A percentile compares a stretch with the other conserved stretches of the same genome.
phyloP scores from a whole-genome alignment of 73 alveolate species.

The Blepharisma stoltei region DNA sequence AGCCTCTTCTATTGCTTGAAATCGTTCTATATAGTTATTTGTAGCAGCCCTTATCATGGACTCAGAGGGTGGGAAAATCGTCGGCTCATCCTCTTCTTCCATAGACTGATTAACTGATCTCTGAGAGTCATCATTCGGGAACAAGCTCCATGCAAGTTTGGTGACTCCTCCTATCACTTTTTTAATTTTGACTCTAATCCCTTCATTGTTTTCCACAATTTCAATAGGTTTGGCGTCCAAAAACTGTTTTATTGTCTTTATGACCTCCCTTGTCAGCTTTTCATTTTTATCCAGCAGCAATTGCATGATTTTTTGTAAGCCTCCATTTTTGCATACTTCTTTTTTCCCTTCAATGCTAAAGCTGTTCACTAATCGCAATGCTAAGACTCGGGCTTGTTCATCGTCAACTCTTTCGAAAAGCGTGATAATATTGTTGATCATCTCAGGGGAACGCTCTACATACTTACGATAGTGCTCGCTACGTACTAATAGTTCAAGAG shows the following conservation, averaged over 20 bases:
- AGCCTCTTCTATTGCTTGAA: not conserved
- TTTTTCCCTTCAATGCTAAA: not conserved
- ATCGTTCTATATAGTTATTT: not conserved
- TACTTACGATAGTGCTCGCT: not conserved
- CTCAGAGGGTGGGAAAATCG: conserved; percentile 17
- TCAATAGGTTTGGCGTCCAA: not conserved
- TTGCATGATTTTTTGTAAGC: not conserved
- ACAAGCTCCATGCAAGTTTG: conserved; percentile 25
- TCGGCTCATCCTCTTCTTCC: conserved; percentile 19
- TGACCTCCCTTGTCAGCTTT: not conserved
- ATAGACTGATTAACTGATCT: not conserved
- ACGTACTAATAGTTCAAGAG: conserved; percentile 1
- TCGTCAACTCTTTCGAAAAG: not conserved
- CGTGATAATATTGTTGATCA: not conserved
- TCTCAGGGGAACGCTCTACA: not conserved
- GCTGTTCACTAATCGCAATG: not conserved
- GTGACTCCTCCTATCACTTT: conserved; percentile 23
- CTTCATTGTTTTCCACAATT: not conserved
- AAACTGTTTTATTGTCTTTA: not conserved
- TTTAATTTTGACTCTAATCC: not conserved
- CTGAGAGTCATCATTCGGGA: conserved; percentile 21
- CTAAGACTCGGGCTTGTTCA: not conserved
- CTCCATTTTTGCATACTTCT: conserved; percentile 20
- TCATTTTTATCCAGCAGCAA: not conserved
- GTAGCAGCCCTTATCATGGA: not conserved